Base-by-base conservation (phyloP, 805 yeast species). In the Starmerella floricola region DNA sequence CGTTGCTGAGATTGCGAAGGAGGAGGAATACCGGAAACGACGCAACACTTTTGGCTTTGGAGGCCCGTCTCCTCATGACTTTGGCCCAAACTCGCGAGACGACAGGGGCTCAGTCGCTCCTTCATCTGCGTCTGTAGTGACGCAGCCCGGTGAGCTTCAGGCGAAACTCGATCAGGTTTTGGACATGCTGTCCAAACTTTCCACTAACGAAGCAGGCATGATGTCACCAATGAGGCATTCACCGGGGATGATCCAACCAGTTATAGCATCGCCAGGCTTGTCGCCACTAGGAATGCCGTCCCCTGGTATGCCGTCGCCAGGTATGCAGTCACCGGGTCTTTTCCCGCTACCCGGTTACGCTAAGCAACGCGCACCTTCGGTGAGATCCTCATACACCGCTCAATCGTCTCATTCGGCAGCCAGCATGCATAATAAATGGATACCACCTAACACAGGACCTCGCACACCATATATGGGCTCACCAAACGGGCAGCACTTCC, bases 1-100 rank as follows among this genome's bases (percentile, higher is more conserved):
- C 13, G 57, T 64, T n/a, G 66, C 62, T 15, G 66, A 61, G 41
- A 64, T 64, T 40, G 61, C 62, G 11, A 53, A 57, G 1, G 67
- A 62, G 38, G 65, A 64, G 42, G 64, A 64, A 26, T 60, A 61
- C 36, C 59, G 59, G 45, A 38, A 45, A 19, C 53, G 58, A 15
- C 50, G 67, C 3, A 36, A 30, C 38, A 51, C 50, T 6, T 20
- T 46, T 31, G 50, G 46, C 11, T 45, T 33, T 40, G 38, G 29
- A 6, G 32, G 27, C 27, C 20, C 27, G 10, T 17, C 29, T 15
- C 29, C 34, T 3, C 13, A 32, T n/a, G 11, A 11, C 5, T 32
- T n/a, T 11, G 21, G 15, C 5, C 11, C 6, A 13, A 6, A 12
- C 8, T 21, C 28, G n/a, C 18, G 20, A 8, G 18, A 27, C 5